Evolutionary conservation across 2,329 filamentous ascomycete genomes (phyloP).

Genomic region (Fusarium tanahbumbuense): DNA sequence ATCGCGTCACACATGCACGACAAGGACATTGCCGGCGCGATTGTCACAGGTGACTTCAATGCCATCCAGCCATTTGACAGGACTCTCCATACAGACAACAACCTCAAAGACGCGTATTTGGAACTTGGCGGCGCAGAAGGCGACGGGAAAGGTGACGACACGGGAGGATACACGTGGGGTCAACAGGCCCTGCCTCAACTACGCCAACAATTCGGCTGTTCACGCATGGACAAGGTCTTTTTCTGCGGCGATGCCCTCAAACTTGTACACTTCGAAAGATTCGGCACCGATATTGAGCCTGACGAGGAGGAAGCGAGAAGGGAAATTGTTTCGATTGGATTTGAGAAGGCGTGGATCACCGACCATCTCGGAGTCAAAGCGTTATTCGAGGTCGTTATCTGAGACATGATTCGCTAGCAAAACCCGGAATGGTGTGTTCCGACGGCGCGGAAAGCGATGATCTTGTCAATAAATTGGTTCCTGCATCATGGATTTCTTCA

Average conservation of each 20-base stretch:
- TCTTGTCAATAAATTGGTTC: neutral
- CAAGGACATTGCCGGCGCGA: slow-evolving; percentile 52
- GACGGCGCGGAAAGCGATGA: neutral
- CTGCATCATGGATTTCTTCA: neutral
- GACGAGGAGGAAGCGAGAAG: neutral
- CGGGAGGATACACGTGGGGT: slow-evolving; percentile 67
- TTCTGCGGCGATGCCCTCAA: slow-evolving; percentile 53
- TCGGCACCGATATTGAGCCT: slow-evolving; percentile 57
- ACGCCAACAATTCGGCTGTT: slow-evolving; percentile 59
- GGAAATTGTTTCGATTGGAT: slow-evolving; percentile 12
- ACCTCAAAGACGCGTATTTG: slow-evolving; percentile 64
- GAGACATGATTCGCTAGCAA: neutral
- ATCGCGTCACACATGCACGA: slow-evolving; percentile 58
- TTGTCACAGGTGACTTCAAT: slow-evolving; percentile 68
- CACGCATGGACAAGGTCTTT: slow-evolving; percentile 65
- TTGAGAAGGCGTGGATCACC: slow-evolving; percentile 20
- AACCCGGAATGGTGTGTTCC: neutral
- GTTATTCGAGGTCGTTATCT: neutral
- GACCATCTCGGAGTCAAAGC: slow-evolving; percentile 21
- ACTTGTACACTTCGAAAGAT: slow-evolving; percentile 54
- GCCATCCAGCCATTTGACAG: slow-evolving; percentile 67
- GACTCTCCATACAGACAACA: slow-evolving; percentile 59
- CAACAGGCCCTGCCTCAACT: slow-evolving; percentile 59
- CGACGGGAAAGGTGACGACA: slow-evolving; percentile 42
- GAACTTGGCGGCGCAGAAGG: slow-evolving; percentile 62